Conservation (phyloP, 352 stramenopile species). For the Globisporangium nunn region DNA sequence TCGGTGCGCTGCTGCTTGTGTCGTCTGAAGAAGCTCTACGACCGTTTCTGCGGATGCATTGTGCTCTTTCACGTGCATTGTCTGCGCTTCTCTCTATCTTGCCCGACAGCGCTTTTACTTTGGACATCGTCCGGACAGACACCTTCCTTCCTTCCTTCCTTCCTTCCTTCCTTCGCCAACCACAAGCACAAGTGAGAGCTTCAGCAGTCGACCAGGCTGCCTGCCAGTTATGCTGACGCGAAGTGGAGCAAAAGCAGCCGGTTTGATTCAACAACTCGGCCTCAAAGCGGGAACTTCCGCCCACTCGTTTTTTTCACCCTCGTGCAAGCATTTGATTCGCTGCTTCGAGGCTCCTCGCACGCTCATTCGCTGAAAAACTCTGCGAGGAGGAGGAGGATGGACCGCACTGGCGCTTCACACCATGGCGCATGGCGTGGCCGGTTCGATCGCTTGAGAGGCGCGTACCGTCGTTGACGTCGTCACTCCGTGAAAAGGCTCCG, state of each 20-base stretch:
- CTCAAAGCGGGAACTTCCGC: not conserved
- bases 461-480: not conserved
- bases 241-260: not conserved
- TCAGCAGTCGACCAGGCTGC: not conserved
- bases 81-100: too few species aligned
- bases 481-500: not conserved
- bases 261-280: not conserved
- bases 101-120: too few species aligned
- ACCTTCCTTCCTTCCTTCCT: too few species aligned
- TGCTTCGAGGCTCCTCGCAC: not conserved
- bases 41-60: too few species aligned
- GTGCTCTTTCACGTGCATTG: too few species aligned
- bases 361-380: not conserved
- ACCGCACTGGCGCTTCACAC: not conserved
- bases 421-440: not conserved
- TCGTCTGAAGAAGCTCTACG: too few species aligned
- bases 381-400: not conserved
- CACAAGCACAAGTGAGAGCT: not conserved
- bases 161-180: too few species aligned
- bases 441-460: not conserved
- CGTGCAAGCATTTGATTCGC: not conserved
- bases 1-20: too few species aligned
- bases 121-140: too few species aligned
- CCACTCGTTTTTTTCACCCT: conserved; percentile 1
- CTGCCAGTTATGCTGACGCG: not conserved